Percentiles rank a stretch among this genome's conserved stretches.
Conservation (phyloP, 805 yeast genomes). For the Pichia nakasei region DNA sequence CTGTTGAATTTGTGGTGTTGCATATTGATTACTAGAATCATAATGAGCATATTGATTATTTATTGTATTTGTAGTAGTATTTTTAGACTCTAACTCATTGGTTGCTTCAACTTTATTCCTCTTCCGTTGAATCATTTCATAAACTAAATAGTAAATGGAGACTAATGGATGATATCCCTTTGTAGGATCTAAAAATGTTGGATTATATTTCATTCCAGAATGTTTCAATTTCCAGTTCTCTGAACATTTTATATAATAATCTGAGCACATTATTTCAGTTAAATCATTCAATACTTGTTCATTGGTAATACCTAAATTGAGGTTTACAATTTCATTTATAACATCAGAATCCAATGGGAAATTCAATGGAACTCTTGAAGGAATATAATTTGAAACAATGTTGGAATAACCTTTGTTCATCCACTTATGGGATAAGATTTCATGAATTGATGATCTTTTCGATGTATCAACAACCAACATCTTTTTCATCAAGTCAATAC, state of each 20-base stretch:
- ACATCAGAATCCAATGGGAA: conserved; percentile 62
- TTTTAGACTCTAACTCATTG: conserved; percentile 3
- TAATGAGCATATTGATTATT: too few species aligned
- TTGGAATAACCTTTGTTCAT: conserved; percentile 81
- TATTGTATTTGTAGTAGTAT: too few species aligned
- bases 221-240: conserved; percentile 49
- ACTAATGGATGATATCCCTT: conserved; percentile 80
- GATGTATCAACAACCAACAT: conserved; percentile 90
- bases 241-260: conserved; percentile 54
- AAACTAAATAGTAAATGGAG: conserved; percentile 78
- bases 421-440: conserved; percentile 89
- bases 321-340: conserved; percentile 62
- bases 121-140: conserved; percentile 72
- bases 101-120: conserved; percentile 44
- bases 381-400: conserved; percentile 62
- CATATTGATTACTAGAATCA: too few species aligned
- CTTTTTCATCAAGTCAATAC: conserved; percentile 67
- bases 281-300: conserved; percentile 50
- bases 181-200: conserved; percentile 60
- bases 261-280: conserved; percentile 48
- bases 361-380: conserved; percentile 66
- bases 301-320: conserved; percentile 64
- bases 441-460: conserved; percentile 69
- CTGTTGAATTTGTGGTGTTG: conserved; percentile 10
- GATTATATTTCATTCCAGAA: conserved; percentile 21